phyloP scores from a whole-genome alignment of 495 filamentous ascomycete species.

The Aspergillus affinis region DNA sequence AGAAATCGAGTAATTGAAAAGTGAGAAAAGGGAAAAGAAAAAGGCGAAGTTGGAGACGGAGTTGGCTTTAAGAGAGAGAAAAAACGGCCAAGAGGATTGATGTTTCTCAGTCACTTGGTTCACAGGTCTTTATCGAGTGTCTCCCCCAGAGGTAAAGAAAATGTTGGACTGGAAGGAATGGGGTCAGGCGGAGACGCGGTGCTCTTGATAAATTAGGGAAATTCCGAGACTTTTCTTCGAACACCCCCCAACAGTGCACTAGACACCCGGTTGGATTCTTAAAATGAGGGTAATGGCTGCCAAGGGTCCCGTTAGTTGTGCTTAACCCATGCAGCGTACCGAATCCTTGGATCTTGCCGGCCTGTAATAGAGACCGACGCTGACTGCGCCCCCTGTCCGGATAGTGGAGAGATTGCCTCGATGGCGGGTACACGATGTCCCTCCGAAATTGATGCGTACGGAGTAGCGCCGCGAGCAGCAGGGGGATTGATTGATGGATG shows the following conservation, averaged over 20 bases:
- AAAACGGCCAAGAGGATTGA: slow-evolving; percentile 4
- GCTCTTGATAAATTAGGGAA: background rate
- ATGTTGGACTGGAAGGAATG: slow-evolving; percentile 4
- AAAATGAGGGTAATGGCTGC: slow-evolving; percentile 14
- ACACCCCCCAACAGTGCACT: slow-evolving; percentile 22
- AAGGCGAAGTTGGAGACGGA: background rate
- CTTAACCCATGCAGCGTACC: slow-evolving; percentile 29
- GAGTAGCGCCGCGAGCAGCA: slow-evolving; percentile 22
- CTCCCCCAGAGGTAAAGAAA: background rate
- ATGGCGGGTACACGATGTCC: slow-evolving; percentile 21
- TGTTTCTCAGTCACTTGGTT: slow-evolving; percentile 2
- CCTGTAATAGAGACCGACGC: slow-evolving; percentile 22
- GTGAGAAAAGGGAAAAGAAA: background rate
- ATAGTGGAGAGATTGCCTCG: slow-evolving; percentile 14
- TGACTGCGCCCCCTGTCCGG: slow-evolving; percentile 24
- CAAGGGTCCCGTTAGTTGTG: slow-evolving; percentile 24
- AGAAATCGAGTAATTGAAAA: background rate
- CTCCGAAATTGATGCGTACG: slow-evolving; percentile 12
- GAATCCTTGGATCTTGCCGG: slow-evolving; percentile 21
- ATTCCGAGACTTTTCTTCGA: slow-evolving; percentile 8
- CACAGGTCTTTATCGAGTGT: background rate
- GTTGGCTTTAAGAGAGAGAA: background rate
- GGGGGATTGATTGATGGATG: slow-evolving; percentile 7
- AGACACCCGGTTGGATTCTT: slow-evolving; percentile 23
- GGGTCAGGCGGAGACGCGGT: background rate